Evolutionary conservation across 129 eudicot genomes (phyloP).

Genomic region (Logfia minima): DNA sequence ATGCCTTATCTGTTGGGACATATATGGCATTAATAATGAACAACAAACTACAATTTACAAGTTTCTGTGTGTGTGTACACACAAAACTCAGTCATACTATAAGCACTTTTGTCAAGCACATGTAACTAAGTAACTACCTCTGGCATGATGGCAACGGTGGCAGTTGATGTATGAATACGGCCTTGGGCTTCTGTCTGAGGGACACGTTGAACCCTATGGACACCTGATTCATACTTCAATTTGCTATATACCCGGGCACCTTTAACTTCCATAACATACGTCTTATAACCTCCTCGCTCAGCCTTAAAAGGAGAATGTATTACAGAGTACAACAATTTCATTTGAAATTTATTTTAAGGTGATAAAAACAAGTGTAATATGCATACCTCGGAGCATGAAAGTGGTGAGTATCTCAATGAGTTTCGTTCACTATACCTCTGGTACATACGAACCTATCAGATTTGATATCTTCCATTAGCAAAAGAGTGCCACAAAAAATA

Average conservation of each 20-base stretch:
- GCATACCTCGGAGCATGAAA: slow-evolving; percentile 89
- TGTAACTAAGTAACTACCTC: slow-evolving; percentile 49
- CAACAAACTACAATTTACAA: no score
- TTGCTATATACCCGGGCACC: slow-evolving; percentile 94
- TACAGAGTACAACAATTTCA: slow-evolving; percentile 18
- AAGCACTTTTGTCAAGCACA: background rate
- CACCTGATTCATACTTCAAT: slow-evolving; percentile 96
- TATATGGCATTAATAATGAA: no score
- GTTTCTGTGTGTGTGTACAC: no score
- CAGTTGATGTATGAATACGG: slow-evolving; percentile 98
- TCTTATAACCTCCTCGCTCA: slow-evolving; percentile 94
- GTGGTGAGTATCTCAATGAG: slow-evolving; percentile 63
- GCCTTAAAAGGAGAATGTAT: slow-evolving; percentile 48
- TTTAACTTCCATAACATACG: slow-evolving; percentile 95
- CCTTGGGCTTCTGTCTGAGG: slow-evolving; percentile 99
- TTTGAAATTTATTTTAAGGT: background rate
- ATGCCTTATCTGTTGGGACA: no score
- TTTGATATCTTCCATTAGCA: slow-evolving; percentile 16
- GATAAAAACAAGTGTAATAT: background rate
- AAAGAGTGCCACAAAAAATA: slow-evolving; percentile 9
- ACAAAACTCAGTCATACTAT: background rate
- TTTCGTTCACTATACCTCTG: slow-evolving; percentile 80
- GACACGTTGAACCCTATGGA: slow-evolving; percentile 98
- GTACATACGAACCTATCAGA: slow-evolving; percentile 88
- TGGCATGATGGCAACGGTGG: slow-evolving; percentile 99